Evolutionary conservation across 2,329 filamentous ascomycete species (phyloP), one percentile per base, ranked within the genome.

Genomic region (Ilyonectria mors-panacis): DNA sequence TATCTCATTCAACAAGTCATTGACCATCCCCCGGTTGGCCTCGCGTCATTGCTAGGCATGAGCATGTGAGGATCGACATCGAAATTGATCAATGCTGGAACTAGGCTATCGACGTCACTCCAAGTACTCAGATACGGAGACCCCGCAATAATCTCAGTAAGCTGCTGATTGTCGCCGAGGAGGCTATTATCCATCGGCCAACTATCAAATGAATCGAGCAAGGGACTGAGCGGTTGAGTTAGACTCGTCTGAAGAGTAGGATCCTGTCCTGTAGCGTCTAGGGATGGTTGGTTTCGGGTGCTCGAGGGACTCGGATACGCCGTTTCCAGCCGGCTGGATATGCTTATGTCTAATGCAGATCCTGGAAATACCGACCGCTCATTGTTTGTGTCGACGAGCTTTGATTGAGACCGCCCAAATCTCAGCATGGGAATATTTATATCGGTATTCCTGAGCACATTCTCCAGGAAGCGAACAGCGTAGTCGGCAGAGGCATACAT

Each of bases 401-500:
- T 26, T 6, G 26, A 26, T 39, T 9, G 59, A 33, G 9, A 8
- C 19, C 15, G 57, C 23, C 45, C 48, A 26, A 28, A 17, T 17
- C 19, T 48, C 59, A 67, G 37, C 39, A 67, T 59, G 10, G 65
- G 65, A 39, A 67, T 26, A 1, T 42, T 39, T 13, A 67, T 60
- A 12, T 60, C 51, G 1, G 60, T 64, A 8, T 57, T 61, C 7
- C 35, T 67, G 12, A 67, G 44, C 1, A 67, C 60, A 3, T 45
- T 21, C 17, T 64, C 60, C 4, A 67, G n/a, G 45, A 60, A 67
- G 28, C 47, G 56, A 33, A 67, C 23, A 21, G 65, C 65, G 10
- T 59, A 67, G 28, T 67, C 65, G 12, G 65, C 65, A 15, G 65
- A 64, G 4, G 28, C 42, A 19, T 67, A 67, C 56, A 61, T 67